Base-by-base conservation (phyloP, 1,284 basidiomycete genomes). In the Moniliella sp. region DNA sequence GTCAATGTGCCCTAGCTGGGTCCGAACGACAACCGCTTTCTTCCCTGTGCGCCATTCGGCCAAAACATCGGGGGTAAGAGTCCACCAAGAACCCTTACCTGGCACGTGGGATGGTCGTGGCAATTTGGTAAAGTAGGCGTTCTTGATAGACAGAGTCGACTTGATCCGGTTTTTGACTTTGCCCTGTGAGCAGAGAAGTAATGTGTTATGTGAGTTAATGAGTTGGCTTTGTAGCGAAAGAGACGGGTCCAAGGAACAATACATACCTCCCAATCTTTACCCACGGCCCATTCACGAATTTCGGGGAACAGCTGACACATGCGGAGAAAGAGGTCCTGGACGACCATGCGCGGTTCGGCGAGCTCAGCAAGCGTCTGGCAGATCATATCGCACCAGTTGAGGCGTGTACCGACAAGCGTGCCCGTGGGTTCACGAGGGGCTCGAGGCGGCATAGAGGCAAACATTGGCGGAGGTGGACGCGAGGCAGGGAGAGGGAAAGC, bases 131-230 rank as follows among this genome's bases (percentile, higher is more conserved):
- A 57, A 57, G 16, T 56, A 40, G 25, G 46, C 18, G 45, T 43
- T 28, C n/a, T 57, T 57, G 41, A 56, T 57, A 5, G 55, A 57
- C 7, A 57, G 40, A 7, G 55, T 57, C 14, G 55, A 57, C 36
- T 57, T 57, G 48, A 57, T 57, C 2, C 55, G 42, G 26, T 57
- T 57, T 43, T 57, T 57, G 27, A 57, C 55, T n/a, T n/a, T n/a
- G n/a, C n/a, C n/a, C n/a, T n/a, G n/a, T n/a, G n/a, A n/a, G n/a
- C n/a, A n/a, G n/a, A n/a, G n/a, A n/a, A n/a, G n/a, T n/a, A n/a
- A n/a, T n/a, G n/a, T n/a, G n/a, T n/a, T n/a, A n/a, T n/a, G n/a
- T n/a, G n/a, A n/a, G n/a, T n/a, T n/a, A n/a, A n/a, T n/a, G n/a
- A n/a, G n/a, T n/a, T n/a, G n/a, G n/a, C n/a, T n/a, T n/a, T n/a